These are phyloP conservation scores for Lophiotrema nucula DNA, from an alignment of 495 filamentous ascomycete genomes.

Conservation along the genomic window DNA sequence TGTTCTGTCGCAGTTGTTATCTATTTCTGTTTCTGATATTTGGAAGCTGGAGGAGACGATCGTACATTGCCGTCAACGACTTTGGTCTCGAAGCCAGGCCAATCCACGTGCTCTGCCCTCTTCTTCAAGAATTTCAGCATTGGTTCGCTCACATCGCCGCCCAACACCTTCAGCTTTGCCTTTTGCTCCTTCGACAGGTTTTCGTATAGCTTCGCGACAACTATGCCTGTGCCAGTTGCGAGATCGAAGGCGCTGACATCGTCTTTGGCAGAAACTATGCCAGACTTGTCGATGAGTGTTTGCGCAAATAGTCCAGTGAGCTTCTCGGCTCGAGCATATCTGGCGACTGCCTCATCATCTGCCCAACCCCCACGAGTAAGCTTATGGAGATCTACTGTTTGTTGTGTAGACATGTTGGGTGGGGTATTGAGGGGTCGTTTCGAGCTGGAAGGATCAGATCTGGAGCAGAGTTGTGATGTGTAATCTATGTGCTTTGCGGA, in stretches of 20 bases:
- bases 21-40: background rate
- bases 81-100: constrained; percentile 6
- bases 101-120: constrained; percentile 1
- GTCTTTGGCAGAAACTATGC: background rate
- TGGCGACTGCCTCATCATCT: background rate
- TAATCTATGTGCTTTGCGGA: no score
- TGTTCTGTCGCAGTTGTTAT: background rate
- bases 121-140: constrained; percentile 12
- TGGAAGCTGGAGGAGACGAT: background rate
- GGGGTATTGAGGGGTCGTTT: no score
- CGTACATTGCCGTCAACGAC: constrained; percentile 12
- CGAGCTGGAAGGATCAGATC: no score
- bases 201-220: background rate
- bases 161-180: constrained; percentile 1
- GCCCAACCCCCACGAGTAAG: background rate
- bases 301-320: constrained; percentile 8
- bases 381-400: background rate
- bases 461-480: no score
- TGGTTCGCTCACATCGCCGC: constrained; percentile 2
- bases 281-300: background rate
- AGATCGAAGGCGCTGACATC: constrained; percentile 14
- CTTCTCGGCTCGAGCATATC: constrained; percentile 9
- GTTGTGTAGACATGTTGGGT: no score
- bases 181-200: constrained; percentile 3
- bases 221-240: constrained; percentile 15